Percentiles rank a stretch among this genome's conserved stretches.
Conservation (phyloP, 1,284 basidiomycete genomes). For the Tremellales sp. region DNA sequence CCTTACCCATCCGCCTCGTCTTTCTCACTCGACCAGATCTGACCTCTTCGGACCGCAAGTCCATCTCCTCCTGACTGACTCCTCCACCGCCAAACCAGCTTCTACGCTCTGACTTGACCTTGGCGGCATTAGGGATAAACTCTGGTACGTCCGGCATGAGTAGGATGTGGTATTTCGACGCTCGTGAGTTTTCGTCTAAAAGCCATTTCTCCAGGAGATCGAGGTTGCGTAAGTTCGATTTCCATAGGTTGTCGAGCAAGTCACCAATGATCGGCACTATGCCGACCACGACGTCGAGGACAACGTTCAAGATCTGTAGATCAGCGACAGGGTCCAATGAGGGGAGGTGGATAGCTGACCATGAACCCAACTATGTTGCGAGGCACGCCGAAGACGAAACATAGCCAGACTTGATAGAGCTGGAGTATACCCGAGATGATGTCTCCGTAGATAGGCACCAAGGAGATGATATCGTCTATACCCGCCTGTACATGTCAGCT, state of each 20-base stretch:
- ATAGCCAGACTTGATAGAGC: constrained; percentile 47
- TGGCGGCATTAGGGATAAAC: constrained; percentile 37
- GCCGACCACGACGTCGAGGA: constrained; percentile 43
- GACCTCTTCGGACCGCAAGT: constrained; percentile 27
- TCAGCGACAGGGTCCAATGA: background rate
- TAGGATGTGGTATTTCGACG: constrained; percentile 40
- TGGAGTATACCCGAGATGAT: constrained; percentile 41
- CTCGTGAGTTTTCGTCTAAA: constrained; percentile 17
- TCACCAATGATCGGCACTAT: constrained; percentile 47
- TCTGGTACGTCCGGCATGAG: constrained; percentile 44
- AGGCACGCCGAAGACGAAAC: constrained; percentile 43
- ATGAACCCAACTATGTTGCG: constrained; percentile 33
- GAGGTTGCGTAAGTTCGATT: constrained; percentile 48
- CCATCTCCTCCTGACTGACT: constrained; percentile 14
- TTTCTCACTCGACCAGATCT: constrained; percentile 27
- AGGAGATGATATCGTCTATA: constrained; percentile 47
- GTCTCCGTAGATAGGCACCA: constrained; percentile 48
- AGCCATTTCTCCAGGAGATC: constrained; percentile 42
- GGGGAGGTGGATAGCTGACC: constrained; percentile 24
- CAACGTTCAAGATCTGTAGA: constrained; percentile 36
- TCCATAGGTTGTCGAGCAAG: constrained; percentile 49
- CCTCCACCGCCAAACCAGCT: constrained; percentile 22
- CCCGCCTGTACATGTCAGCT: constrained; percentile 29
- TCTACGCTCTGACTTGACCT: constrained; percentile 6
- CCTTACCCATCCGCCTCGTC: constrained; percentile 40